A percentile compares a stretch with the other conserved stretches of the same genome.
Conservation (phyloP, 2,329 filamentous ascomycete species). For the Curvularia lunata region DNA sequence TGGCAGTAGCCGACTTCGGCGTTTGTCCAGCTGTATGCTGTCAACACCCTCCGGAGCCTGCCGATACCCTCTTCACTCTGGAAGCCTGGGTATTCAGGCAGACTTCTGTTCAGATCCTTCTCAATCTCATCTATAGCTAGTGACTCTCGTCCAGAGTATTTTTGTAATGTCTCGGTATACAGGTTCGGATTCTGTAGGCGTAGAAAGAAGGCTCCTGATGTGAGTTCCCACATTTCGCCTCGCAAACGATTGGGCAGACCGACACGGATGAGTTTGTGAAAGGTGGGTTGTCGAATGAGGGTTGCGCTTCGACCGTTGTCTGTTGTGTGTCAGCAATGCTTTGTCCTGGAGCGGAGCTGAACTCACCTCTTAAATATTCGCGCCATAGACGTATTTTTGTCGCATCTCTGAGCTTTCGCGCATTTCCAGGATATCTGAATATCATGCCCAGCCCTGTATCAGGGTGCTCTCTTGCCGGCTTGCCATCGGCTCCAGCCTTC, state of each 20-base stretch:
- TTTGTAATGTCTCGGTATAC: conserved; percentile 82
- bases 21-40: conserved; percentile 97
- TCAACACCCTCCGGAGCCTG: conserved; percentile 85
- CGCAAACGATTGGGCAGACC: conserved; percentile 90
- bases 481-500: conserved; percentile 43
- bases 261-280: conserved; percentile 95
- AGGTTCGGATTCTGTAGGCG: conserved; percentile 84
- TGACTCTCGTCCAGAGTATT: conserved; percentile 84
- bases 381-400: conserved; percentile 98
- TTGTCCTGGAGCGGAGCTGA: conserved; percentile 6
- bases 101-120: conserved; percentile 93
- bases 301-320: conserved; percentile 95
- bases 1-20: conserved; percentile 97
- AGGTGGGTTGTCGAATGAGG: conserved; percentile 91
- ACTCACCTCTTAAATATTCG: conserved; percentile 77
- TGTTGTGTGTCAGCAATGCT: conserved; percentile 20
- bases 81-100: conserved; percentile 97
- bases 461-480: conserved; percentile 67
- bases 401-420: conserved; percentile 88
- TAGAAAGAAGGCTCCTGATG: conserved; percentile 88
- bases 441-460: conserved; percentile 92
- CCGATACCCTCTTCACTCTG: conserved; percentile 96
- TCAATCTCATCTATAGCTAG: conserved; percentile 98
- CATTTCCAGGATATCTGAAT: conserved; percentile 93
- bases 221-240: conserved; percentile 95